Base-by-base conservation (phyloP, 2,329 filamentous ascomycete genomes). In the Sporothrix variecibatus region DNA sequence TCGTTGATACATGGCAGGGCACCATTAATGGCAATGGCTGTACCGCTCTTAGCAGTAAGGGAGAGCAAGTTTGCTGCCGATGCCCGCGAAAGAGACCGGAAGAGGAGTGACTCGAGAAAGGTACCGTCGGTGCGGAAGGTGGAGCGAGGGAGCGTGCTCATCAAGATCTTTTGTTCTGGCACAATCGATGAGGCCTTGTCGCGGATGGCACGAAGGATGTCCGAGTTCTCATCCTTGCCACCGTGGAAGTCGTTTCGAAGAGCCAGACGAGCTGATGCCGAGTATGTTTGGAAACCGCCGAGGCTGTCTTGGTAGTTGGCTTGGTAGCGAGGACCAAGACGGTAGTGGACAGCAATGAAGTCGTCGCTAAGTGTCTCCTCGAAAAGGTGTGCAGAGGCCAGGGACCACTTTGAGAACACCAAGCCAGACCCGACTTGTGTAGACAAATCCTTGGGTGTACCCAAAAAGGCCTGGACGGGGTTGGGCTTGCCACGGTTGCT, bases 291-390 rank as follows among this genome's bases (percentile, higher is more conserved):
- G 79, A 99, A 97, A 1, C 94, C 95, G 5, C 97, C 96, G 17
- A 99, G 87, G 78, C 94, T 96, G 80, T 99, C 96, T 82, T 99
- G 96, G 78, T 97, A 97, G 80, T 99, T 99, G 20, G 96, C 96
- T 79, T 94, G 92, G 78, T 99, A 99, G 67, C 94, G 90, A 31
- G 94, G 93, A 0, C 96, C 95, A 23, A 99, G 90, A 69, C 95
- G 93, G 80, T 92, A 94, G 79, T 97, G 94, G 0, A 99, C 96
- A 15, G 95, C 92, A 73, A 99, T 87, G 75, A 97, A 89, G 81
- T 99, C 96, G 80, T 98, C 95, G 75, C 94, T 97, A 49, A 98
- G 85, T 0, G 91, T 89, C 75, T 97, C 94, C 74, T 95, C 92
- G 76, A 98, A 94, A 5, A 99, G 85, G 81, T 98, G 93, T 0